Base-by-base conservation (phyloP, 441 rosid genomes). In the Hypseocharis bilobata region DNA sequence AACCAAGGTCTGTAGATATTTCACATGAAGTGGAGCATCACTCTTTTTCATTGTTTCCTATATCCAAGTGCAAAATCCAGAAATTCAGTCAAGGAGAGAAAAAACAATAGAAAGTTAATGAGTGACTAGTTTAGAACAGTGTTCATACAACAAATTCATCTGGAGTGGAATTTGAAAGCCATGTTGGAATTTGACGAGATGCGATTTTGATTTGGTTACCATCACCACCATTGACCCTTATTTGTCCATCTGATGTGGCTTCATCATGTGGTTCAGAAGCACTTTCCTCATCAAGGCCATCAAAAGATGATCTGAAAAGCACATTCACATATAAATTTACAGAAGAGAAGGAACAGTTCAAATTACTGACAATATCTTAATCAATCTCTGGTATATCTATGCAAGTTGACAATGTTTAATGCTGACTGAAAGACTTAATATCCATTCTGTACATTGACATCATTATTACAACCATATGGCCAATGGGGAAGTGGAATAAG, bases 1-100 rank as follows among this genome's bases (percentile, higher is more conserved):
- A 75, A 94, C 92, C 93, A 91, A 72, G 64, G 98, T 91, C 79
- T 84, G 94, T 78, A 94, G 80, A 85, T 94, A 94, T 83, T 94
- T 94, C 68, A 94, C 86, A 70, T 91, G 96, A 70, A 85, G 77
- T 36, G 91, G 88, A 76, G 88, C 88, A 75, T 91, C 88, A 72
- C 94, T 91, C 81, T 94, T 94, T 83, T 78, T 85, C 51, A 91
- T 69, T 59, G 86, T 74, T 85, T 94, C 99, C 99, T 94, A 76
- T 36, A 83, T 63, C 63, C 56, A 78, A 55, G 66, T 28, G 61
- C 28, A 54, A 44, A 63, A 68, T 62, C 54, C 56, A 65, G 44
- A 29, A 62, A 55, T 69, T 84, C 64, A 77, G 65, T 57, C 60
- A 75, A 60, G 64, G 72, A 45, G 56, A 70, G 28, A 66, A 69